Percentiles rank a stretch among this genome's conserved stretches.
These are phyloP conservation scores for Coemansia sp. DNA, from an alignment of 192 early-diverging fungal genomes.

Conservation along the genomic window DNA sequence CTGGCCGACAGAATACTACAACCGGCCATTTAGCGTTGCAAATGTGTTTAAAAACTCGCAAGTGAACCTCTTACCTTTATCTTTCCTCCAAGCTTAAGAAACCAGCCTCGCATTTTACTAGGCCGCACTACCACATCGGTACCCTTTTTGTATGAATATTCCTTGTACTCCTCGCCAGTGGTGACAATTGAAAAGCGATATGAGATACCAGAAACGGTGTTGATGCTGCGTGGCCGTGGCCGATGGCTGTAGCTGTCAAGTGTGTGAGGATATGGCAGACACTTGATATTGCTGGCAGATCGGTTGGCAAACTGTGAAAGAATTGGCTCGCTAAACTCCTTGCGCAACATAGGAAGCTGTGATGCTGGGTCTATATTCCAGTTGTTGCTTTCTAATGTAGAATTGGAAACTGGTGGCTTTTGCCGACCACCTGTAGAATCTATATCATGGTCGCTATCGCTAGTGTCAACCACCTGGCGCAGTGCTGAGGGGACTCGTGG, in stretches of 20 bases:
- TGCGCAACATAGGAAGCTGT: slow-evolving; percentile 18
- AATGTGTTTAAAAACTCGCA: background rate
- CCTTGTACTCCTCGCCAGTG: slow-evolving; percentile 33
- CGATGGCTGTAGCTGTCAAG: slow-evolving; percentile 32
- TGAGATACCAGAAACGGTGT: slow-evolving; percentile 16
- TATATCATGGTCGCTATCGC: too few species aligned
- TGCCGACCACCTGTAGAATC: too few species aligned
- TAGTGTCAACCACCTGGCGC: slow-evolving; percentile 15
- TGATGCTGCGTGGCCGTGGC: slow-evolving; percentile 31
- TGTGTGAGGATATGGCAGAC: slow-evolving; percentile 36
- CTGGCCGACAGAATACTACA: slow-evolving; percentile 51
- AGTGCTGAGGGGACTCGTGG: slow-evolving; percentile 46
- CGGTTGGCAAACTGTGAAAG: slow-evolving; percentile 15
- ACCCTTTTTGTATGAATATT: slow-evolving; percentile 44
- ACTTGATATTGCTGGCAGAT: slow-evolving; percentile 15
- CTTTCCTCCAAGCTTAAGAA: slow-evolving; percentile 33
- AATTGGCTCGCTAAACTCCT: slow-evolving; percentile 23
- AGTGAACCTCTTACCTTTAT: slow-evolving; percentile 35
- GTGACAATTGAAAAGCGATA: slow-evolving; percentile 49
- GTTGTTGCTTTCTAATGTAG: background rate
- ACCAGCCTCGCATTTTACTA: slow-evolving; percentile 44
- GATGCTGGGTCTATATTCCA: slow-evolving; percentile 1
- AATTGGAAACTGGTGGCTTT: background rate
- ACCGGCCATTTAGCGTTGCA: too few species aligned
- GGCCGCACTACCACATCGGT: slow-evolving; percentile 31